Evolutionary conservation across 208 protist species (phyloP).

Genomic region (Acanthamoeba sp.): DNA sequence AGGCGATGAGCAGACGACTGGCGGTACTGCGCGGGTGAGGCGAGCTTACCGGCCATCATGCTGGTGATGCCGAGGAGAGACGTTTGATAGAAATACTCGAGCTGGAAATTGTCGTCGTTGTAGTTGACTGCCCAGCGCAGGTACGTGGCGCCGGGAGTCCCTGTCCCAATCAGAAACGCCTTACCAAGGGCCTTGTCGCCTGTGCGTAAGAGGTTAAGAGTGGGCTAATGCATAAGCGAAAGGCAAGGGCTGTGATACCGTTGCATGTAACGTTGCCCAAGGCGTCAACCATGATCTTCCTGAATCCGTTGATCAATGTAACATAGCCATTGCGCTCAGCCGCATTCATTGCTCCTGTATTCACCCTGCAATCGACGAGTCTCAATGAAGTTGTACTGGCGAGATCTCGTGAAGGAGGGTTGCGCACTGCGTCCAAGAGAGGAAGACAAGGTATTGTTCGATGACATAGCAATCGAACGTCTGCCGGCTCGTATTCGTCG

Average conservation of each 20-base stretch:
- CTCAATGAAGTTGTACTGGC: too few species aligned
- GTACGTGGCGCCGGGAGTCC: not conserved
- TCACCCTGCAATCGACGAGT: not conserved
- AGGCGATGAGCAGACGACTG: not conserved
- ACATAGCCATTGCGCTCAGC: not conserved
- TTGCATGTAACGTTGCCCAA: constrained; percentile 44
- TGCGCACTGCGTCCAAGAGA: constrained; percentile 49
- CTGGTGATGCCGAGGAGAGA: not conserved
- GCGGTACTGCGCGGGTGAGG: not conserved
- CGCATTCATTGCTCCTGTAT: not conserved
- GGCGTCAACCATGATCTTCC: constrained; percentile 18
- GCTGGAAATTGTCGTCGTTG: constrained; percentile 14
- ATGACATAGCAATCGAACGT: not conserved
- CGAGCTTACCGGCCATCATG: not conserved
- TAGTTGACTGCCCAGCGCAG: constrained; percentile 20
- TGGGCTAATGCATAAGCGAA: not conserved
- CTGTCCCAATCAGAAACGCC: constrained; percentile 19
- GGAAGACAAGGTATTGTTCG: constrained; percentile 31
- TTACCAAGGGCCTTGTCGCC: constrained; percentile 23
- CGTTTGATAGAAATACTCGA: constrained; percentile 38
- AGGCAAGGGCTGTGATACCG: not conserved
- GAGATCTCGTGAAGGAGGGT: too few species aligned
- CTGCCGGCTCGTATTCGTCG: not conserved
- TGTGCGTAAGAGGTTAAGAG: constrained; percentile 1
- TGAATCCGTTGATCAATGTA: not conserved